Evolutionary conservation across 2,329 filamentous ascomycete species (phyloP), one percentile per base, ranked within the genome.

Genomic region (Colletotrichum liriopes): DNA sequence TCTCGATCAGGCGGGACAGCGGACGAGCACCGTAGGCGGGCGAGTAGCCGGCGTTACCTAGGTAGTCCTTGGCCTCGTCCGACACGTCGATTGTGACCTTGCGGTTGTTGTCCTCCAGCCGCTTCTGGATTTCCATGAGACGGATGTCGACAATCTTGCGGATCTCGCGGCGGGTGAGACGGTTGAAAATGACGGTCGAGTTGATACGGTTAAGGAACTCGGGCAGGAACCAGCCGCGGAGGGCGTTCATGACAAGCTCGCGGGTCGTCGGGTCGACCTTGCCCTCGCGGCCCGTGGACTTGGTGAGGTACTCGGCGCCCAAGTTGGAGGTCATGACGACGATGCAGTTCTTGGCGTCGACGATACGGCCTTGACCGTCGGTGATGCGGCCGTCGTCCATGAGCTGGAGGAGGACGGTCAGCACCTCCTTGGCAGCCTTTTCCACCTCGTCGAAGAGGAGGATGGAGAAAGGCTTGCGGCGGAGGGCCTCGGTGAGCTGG

Each of bases 311-410:
- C 82, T 98, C 96, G 41, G 96, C 96, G 75, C 96, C 96, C 73
- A 99, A 84, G 86, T 99, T 99, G 78, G 95, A 98, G 0, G 96
- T 99, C 95, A 99, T 97, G 83, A 99, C 96, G 54, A 99, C 96
- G 77, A 99, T 98, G 81, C 96, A 98, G 88, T 99, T 99, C 84
- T 93, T 94, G 73, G 96, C 96, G 78, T 99, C 96, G 67, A 99
- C 92, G 61, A 98, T 88, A 81, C 96, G 92, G 80, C 96, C 96
- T 89, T 98, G 97, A 59, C 96, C 96, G 80, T 99, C 96, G 18
- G 96, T 99, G 83, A 99, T 98, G 78, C 96, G 95, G 39, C 96
- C 96, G 79, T 99, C 96, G 79, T 99, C 96, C 95, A 99, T 98
- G 79, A 99, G 94, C 83, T 99, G 96, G n/a, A 99, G 90, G 47